Percentiles rank a stretch among this genome's conserved stretches.
These are phyloP conservation scores for Alternaria triticimaculans DNA, from an alignment of 2,329 filamentous ascomycete genomes.

Conservation along the genomic window DNA sequence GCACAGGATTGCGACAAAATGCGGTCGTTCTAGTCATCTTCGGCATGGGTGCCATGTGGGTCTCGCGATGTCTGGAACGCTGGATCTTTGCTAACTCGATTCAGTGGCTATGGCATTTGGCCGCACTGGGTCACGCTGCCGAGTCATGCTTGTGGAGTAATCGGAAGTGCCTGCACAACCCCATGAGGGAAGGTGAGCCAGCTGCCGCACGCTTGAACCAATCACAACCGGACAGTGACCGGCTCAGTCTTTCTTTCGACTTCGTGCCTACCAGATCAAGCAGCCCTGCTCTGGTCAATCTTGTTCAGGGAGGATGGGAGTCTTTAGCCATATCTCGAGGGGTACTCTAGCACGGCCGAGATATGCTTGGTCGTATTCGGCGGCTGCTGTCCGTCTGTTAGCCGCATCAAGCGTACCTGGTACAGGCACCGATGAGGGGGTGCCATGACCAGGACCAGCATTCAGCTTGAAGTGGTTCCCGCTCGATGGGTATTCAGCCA, in stretches of 20 bases:
- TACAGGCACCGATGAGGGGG: neutral
- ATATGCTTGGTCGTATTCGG: neutral
- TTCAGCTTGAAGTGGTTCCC: neutral
- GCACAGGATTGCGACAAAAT: slow-evolving; percentile 16
- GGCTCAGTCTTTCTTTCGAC: neutral
- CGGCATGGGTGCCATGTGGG: slow-evolving; percentile 11
- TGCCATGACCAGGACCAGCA: neutral
- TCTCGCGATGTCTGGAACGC: neutral
- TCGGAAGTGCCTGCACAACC: neutral
- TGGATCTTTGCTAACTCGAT: neutral
- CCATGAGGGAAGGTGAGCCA: neutral
- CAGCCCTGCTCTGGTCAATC: neutral
- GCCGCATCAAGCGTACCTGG: neutral
- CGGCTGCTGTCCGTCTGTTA: neutral
- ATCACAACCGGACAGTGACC: neutral
- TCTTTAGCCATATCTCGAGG: neutral
- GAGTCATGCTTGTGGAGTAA: neutral
- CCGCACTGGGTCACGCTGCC: neutral
- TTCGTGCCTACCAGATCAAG: neutral
- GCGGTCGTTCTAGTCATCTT: slow-evolving; percentile 20
- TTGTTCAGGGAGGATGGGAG: neutral
- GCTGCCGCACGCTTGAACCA: neutral
- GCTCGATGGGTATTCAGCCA: neutral
- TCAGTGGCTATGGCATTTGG: neutral
- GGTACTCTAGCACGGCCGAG: neutral